Evolutionary conservation across 768 basidiomycete genomes (phyloP).

Genomic region (Lactarius hatsudake): DNA sequence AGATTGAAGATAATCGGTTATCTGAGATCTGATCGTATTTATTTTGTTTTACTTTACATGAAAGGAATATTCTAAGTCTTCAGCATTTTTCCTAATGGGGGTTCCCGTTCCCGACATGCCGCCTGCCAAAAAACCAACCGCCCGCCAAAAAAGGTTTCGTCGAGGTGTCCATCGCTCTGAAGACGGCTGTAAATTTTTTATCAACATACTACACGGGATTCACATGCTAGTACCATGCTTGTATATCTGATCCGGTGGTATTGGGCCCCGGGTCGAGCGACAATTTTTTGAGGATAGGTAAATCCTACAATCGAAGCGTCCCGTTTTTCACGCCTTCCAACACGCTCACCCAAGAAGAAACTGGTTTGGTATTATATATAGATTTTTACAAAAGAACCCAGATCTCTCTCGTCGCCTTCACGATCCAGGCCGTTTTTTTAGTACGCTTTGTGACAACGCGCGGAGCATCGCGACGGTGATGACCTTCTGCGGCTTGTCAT

Average conservation of each 20-base stretch:
- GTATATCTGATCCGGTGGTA: neutral
- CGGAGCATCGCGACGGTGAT: constrained; percentile 28
- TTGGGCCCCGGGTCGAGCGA: neutral
- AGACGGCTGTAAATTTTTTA: neutral
- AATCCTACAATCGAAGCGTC: no score
- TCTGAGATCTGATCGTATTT: neutral
- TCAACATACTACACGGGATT: neutral
- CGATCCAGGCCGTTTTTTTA: constrained; percentile 8
- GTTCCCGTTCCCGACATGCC: no score
- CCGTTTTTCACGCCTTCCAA: no score
- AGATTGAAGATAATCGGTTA: neutral
- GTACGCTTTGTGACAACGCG: constrained; percentile 21
- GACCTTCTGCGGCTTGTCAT: constrained; percentile 11
- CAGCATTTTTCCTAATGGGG: no score
- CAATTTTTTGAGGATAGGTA: neutral
- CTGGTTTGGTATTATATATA: neutral
- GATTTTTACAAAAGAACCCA: neutral
- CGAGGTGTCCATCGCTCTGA: neutral
- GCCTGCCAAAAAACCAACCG: no score
- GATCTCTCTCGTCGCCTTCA: neutral
- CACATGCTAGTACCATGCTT: neutral
- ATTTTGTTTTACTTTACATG: neutral
- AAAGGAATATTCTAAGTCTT: neutral
- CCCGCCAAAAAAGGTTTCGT: neutral
- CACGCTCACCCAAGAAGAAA: neutral